Percentiles rank a stretch among this genome's conserved stretches.
phyloP scores from a whole-genome alignment of 352 stramenopile genomes.

The Bremia lactucae region DNA sequence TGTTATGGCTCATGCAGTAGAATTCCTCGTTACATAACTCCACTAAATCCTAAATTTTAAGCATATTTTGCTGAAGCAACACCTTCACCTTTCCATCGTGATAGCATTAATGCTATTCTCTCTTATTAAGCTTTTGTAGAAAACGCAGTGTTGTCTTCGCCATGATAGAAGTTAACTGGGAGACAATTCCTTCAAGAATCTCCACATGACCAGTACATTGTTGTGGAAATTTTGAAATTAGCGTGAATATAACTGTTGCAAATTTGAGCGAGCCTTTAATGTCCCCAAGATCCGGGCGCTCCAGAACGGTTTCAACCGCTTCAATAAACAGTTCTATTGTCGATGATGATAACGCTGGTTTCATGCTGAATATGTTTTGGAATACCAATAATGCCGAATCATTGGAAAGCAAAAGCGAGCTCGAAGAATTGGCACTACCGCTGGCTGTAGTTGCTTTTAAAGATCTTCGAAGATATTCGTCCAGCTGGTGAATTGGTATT shows the following conservation, averaged over 20 bases:
- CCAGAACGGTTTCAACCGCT: constrained; percentile 31
- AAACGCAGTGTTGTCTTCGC: constrained; percentile 52
- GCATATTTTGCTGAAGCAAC: no score
- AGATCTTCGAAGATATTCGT: constrained; percentile 32
- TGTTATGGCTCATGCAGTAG: not conserved
- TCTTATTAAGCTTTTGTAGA: constrained; percentile 50
- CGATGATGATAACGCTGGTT: constrained; percentile 29
- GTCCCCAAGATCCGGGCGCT: constrained; percentile 19
- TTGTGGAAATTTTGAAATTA: constrained; percentile 49
- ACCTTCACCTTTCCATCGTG: not conserved
- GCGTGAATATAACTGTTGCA: constrained; percentile 49
- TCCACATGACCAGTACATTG: constrained; percentile 36
- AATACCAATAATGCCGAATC: constrained; percentile 60
- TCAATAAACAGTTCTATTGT: constrained; percentile 41
- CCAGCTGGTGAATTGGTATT: constrained; percentile 35
- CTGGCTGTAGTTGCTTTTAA: constrained; percentile 3
- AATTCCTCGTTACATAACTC: no score
- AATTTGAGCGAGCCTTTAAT: constrained; percentile 45
- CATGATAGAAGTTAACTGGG: constrained; percentile 43
- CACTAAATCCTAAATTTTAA: no score
- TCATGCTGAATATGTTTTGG: constrained; percentile 59
- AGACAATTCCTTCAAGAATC: constrained; percentile 32
- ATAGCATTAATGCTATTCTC: constrained; percentile 12
- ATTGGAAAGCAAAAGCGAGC: constrained; percentile 40
- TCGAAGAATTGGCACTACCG: not conserved